These are phyloP conservation scores for Phytopythium chamaehyphon DNA, from an alignment of 352 stramenopile genomes.

Conservation along the genomic window DNA sequence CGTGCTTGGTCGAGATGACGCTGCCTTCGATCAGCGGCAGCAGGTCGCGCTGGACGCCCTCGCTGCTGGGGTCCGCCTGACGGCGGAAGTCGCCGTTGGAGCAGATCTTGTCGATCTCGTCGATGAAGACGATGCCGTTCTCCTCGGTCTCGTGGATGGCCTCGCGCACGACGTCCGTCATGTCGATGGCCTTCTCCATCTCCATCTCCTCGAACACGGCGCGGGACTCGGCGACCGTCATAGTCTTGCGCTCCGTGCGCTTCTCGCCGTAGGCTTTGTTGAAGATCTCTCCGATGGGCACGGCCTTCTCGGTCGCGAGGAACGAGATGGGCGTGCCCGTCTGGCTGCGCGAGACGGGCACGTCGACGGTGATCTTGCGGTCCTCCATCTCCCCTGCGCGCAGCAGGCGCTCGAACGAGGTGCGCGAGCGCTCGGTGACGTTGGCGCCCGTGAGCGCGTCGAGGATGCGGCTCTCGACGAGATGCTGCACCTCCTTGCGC, in stretches of 20 bases:
- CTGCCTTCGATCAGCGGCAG: slow-evolving; percentile 98
- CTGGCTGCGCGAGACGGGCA: slow-evolving; percentile 50
- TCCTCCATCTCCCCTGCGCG: slow-evolving; percentile 77
- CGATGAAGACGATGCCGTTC: slow-evolving; percentile 99
- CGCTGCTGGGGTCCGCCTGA: slow-evolving; percentile 94
- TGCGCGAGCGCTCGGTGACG: slow-evolving; percentile 66
- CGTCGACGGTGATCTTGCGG: slow-evolving; percentile 73
- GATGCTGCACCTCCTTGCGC: slow-evolving; percentile 87
- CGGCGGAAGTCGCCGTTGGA: slow-evolving; percentile 92
- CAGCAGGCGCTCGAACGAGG: slow-evolving; percentile 93
- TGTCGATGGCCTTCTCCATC: slow-evolving; percentile 93
- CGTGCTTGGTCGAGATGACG: slow-evolving; percentile 98
- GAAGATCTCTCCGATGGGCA: slow-evolving; percentile 67
- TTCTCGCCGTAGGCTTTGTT: slow-evolving; percentile 74
- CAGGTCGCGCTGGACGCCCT: slow-evolving; percentile 98
- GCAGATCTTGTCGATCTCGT: slow-evolving; percentile 99
- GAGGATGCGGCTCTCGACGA: slow-evolving; percentile 95
- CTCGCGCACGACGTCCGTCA: slow-evolving; percentile 84
- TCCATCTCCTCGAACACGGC: slow-evolving; percentile 95
- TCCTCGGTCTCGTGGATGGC: slow-evolving; percentile 94
- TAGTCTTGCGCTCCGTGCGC: slow-evolving; percentile 89
- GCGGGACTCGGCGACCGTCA: slow-evolving; percentile 93
- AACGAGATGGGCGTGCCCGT: slow-evolving; percentile 62
- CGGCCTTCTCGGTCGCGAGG: slow-evolving; percentile 63
- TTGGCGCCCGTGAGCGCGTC: slow-evolving; percentile 92